Conservation (phyloP, 352 stramenopile genomes). For the Pythium plurisporium region DNA sequence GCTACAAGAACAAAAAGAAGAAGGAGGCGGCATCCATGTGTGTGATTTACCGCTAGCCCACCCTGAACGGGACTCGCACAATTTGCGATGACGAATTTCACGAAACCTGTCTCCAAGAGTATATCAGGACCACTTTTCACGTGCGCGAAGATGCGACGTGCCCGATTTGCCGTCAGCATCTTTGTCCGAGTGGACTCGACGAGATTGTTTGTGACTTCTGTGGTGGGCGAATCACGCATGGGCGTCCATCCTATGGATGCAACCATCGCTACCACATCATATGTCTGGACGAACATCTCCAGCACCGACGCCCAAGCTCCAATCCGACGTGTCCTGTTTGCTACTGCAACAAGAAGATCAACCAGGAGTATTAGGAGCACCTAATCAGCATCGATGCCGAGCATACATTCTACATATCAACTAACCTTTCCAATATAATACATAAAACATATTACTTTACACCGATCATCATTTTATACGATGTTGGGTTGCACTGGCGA, state of each 20-base stretch:
- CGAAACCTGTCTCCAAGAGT: background rate
- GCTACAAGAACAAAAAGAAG: background rate
- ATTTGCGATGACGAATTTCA: background rate
- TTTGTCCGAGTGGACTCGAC: background rate
- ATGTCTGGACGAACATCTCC: background rate
- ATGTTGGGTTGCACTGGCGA: too few relatives aligned
- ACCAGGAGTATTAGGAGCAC: background rate
- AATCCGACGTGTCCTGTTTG: background rate
- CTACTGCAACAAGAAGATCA: background rate
- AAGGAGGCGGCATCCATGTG: background rate
- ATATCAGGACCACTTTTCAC: background rate
- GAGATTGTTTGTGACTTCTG: background rate
- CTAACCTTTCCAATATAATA: too few relatives aligned
- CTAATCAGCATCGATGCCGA: too few relatives aligned
- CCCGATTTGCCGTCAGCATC: background rate
- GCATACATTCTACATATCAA: background rate
- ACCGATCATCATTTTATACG: too few relatives aligned
- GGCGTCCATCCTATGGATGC: background rate
- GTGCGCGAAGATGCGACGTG: background rate
- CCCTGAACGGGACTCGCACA: background rate
- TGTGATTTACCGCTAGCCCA: background rate
- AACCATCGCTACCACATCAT: background rate
- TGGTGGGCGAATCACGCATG: background rate
- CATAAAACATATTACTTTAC: too few relatives aligned
- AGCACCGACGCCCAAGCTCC: background rate